phyloP scores from a whole-genome alignment of 148 eudicot genomes.

The Rhododendron kiyosumense region DNA sequence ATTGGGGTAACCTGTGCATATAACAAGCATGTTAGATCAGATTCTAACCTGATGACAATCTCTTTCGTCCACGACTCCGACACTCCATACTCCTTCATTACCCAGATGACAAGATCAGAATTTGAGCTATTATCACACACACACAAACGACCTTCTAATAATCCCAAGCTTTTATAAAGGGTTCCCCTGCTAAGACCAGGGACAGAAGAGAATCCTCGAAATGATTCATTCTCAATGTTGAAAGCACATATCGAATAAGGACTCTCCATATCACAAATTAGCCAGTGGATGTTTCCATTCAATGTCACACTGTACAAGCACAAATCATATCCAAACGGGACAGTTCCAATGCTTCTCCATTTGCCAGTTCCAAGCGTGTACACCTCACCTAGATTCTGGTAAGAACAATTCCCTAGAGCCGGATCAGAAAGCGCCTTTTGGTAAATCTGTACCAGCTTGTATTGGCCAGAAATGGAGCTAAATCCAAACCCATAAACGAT shows the following conservation, averaged over 20 bases:
- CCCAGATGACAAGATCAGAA: neutral
- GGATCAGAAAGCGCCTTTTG: neutral
- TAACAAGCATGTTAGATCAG: neutral
- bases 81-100: slow-evolving; percentile 7
- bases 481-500: slow-evolving; percentile 1
- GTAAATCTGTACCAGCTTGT: neutral
- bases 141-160: neutral
- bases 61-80: neutral
- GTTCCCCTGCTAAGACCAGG: neutral
- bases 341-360: neutral
- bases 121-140: neutral
- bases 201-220: neutral
- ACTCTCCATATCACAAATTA: neutral
- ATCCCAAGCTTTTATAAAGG: neutral
- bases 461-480: neutral
- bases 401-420: neutral
- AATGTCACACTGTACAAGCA: neutral
- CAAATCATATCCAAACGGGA: neutral
- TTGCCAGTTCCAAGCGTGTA: neutral
- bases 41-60: neutral
- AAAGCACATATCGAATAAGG: neutral
- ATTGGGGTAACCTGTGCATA: neutral
- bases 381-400: neutral
- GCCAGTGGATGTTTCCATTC: slow-evolving; percentile 5
- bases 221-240: neutral